phyloP scores from a whole-genome alignment of 2,329 filamentous ascomycete species.

The Colletotrichum melonis region DNA sequence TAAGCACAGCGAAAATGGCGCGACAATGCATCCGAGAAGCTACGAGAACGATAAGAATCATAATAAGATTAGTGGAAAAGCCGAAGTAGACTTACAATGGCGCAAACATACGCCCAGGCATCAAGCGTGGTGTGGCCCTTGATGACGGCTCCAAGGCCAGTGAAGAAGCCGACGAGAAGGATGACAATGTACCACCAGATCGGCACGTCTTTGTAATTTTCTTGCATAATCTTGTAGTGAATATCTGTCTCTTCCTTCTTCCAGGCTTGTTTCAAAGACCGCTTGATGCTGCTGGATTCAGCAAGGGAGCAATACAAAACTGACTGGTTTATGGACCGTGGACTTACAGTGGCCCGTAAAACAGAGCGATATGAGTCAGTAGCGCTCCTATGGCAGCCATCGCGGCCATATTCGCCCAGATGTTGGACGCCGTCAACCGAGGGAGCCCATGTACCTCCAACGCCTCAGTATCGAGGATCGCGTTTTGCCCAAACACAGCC shows the following conservation, averaged over 20 bases:
- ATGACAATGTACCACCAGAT: slow-evolving; percentile 54
- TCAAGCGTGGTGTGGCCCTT: slow-evolving; percentile 30
- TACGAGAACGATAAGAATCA: not conserved
- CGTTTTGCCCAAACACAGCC: slow-evolving; percentile 48
- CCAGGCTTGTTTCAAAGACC: slow-evolving; percentile 39
- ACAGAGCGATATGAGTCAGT: slow-evolving; percentile 52
- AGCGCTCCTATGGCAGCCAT: slow-evolving; percentile 53
- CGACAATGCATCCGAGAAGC: slow-evolving; percentile 32
- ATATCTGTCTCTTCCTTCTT: slow-evolving; percentile 47
- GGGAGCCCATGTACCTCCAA: slow-evolving; percentile 51
- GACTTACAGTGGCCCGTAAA: slow-evolving; percentile 26
- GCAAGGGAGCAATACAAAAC: rapidly evolving
- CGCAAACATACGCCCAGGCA: slow-evolving; percentile 31
- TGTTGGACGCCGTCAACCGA: slow-evolving; percentile 49
- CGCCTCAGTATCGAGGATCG: slow-evolving; percentile 20
- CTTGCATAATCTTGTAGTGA: slow-evolving; percentile 54
- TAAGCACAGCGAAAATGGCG: slow-evolving; percentile 31
- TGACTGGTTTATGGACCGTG: too few species aligned
- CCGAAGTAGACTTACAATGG: slow-evolving; percentile 11
- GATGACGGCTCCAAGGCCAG: slow-evolving; percentile 53
- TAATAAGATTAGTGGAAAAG: too few species aligned
- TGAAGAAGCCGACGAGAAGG: slow-evolving; percentile 46
- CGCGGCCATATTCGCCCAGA: slow-evolving; percentile 57
- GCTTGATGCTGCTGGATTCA: slow-evolving; percentile 12
- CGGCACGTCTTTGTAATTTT: slow-evolving; percentile 52